Evolutionary conservation across 352 stramenopile genomes (phyloP), one percentile per base, ranked within the genome.

Genomic region (Pythium pyrilobum): DNA sequence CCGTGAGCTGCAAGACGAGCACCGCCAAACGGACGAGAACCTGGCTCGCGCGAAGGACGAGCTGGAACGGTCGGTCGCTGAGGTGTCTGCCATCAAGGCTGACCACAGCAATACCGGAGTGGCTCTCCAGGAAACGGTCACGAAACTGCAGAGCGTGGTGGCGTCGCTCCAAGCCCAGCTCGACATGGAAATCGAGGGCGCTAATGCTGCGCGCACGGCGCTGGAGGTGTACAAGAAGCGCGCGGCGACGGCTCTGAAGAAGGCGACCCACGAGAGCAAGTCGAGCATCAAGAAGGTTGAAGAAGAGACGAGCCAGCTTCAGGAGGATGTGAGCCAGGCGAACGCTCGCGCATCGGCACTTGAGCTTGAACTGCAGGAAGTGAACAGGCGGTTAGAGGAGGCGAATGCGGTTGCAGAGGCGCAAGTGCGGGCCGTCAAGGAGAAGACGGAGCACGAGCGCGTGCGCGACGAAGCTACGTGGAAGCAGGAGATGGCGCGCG

Each of bases 201-300:
- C 78, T 0, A 66, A 60, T 27, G 72, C 77, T 28, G 75, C 77
- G 4, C 67, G 72, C 0, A 60, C 65, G 5, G 79, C 81, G n/a
- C 66, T 92, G 16, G 81, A 89, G 54, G 72, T 69, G 38, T 92
- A 92, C 67, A 90, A 88, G 70, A 88, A 87, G 54, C 77, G 81
- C 20, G 81, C 81, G 0, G 76, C 84, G 28, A 85, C 69, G 3
- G 81, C 81, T 15, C 43, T 92, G 16, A 92, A 92, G 66, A 92
- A 90, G 45, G 72, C 79, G 29, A 84, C 72, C 5, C 72, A 55
- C 55, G 81, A 89, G 42, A 81, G 66, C 59, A 85, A 83, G 36
- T 44, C 76, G 52, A 85, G 62, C 58, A 58, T 85, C 49, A 74
- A 79, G 42, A 77, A 86, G 36, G 64, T 67, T 28, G 57, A 64